Base-by-base conservation (phyloP, 2,329 filamentous ascomycete species). In the Ophiosphaerella narmari region DNA sequence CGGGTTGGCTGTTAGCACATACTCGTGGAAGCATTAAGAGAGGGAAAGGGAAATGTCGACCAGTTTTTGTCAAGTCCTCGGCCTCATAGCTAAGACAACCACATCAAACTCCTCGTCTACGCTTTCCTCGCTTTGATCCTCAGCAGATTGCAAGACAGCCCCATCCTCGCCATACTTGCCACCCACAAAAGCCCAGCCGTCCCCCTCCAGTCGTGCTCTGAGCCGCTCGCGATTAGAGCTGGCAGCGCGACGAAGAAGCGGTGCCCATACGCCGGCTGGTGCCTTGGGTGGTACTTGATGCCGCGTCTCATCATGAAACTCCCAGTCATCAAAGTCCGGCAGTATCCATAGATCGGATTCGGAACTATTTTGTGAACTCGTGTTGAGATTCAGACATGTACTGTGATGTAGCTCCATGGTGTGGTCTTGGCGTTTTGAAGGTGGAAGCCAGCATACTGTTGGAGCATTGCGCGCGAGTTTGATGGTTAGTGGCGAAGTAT, bases 91-190 rank as follows among this genome's bases (percentile, higher is more conserved):
- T 40, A 71, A 37, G 18, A 71, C 55, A 14, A 72, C 65, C 1
- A 72, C 65, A 24, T 72, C 69, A 31, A 71, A 71, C 44, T 71
- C 69, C 18, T 71, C 66, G 24, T 72, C 69, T 0, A 72, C 50
- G 14, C 65, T 66, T 46, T 62, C 68, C 11, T 64, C 61, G 26
- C 56, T 62, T 34, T 52, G 55, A 29, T 38, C 54, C 3, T 34
- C 54, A n/a, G 6, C 37, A 29, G 60, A 52, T 43, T 62, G 48
- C 42, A 54, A 26, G 26, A 43, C 40, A n/a, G 54, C 51, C 24
- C 52, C 52, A 6, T 55, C 61, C n/a, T 70, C 63, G 14, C 58
- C 61, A 41, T 66, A 70, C 42, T 56, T 61, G 2, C 66, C 61
- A 11, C 63, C 59, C 0, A 71, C 56, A 39, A 72, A 72, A 13